Evolutionary conservation across 2,329 filamentous ascomycete genomes (phyloP).

Genomic region (Fusarium poae): DNA sequence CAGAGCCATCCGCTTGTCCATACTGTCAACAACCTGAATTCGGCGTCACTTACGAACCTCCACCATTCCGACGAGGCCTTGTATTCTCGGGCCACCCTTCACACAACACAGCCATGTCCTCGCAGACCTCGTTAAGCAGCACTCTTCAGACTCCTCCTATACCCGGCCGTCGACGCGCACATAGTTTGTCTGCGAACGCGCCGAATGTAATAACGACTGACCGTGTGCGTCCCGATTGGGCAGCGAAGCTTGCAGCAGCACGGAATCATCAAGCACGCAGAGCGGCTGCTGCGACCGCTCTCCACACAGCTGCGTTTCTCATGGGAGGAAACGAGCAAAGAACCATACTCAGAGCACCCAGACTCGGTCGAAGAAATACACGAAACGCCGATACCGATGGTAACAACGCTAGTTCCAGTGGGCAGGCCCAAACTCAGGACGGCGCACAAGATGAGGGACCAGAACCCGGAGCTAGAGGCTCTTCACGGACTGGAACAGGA

Average conservation of each 20-base stretch:
- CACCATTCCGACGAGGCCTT: slow-evolving; percentile 87
- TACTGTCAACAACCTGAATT: slow-evolving; percentile 97
- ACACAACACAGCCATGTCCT: slow-evolving; percentile 81
- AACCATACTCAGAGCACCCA: slow-evolving; percentile 60
- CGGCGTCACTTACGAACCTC: slow-evolving; percentile 93
- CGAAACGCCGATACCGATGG: slow-evolving; percentile 54
- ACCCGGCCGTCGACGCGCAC: slow-evolving; percentile 61
- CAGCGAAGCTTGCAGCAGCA: slow-evolving; percentile 86
- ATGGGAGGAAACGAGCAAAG: slow-evolving; percentile 74
- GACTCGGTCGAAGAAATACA: slow-evolving; percentile 70
- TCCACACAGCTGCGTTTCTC: slow-evolving; percentile 95
- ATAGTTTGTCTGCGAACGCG: slow-evolving; percentile 82
- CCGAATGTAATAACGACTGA: slow-evolving; percentile 93
- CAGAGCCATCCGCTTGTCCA: slow-evolving; percentile 90
- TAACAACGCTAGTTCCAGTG: slow-evolving; percentile 46
- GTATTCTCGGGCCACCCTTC: slow-evolving; percentile 66
- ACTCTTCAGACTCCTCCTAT: slow-evolving; percentile 57
- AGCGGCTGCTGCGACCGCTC: slow-evolving; percentile 90
- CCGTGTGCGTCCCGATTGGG: slow-evolving; percentile 92
- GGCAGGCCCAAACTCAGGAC: slow-evolving; percentile 45
- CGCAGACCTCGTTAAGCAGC: slow-evolving; percentile 82
- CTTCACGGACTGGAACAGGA: slow-evolving; percentile 41
- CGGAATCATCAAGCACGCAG: slow-evolving; percentile 86
- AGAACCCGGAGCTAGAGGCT: slow-evolving; percentile 44
- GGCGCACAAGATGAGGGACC: slow-evolving; percentile 40